A percentile compares a stretch with the other conserved stretches of the same genome.
These are phyloP conservation scores for Heteromeles arbutifolia DNA, from an alignment of 306 rosid genomes.

Conservation along the genomic window DNA sequence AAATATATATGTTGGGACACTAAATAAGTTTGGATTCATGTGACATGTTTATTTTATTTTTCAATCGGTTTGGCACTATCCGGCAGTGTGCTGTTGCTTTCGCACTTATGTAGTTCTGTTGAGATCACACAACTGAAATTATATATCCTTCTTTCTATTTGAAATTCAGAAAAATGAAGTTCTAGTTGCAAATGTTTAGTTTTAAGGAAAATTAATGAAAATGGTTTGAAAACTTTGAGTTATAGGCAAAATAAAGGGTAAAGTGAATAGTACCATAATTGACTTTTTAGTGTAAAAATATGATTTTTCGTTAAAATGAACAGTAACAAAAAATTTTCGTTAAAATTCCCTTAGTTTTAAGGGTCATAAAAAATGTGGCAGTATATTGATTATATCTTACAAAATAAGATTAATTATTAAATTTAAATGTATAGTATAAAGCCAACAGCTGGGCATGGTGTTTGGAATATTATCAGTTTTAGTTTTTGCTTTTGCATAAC, in stretches of 20 bases:
- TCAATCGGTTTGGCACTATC: conserved; percentile 27
- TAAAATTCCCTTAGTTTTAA: no score
- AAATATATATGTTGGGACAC: conserved; percentile 24
- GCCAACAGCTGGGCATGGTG: neutral
- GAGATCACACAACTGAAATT: neutral
- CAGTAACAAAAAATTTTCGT: no score
- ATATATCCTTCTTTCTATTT: neutral
- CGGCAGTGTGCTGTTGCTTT: conserved; percentile 33
- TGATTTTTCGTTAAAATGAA: no score
- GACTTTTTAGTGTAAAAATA: no score
- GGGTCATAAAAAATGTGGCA: neutral
- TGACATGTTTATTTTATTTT: conserved; percentile 7
- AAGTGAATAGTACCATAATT: no score
- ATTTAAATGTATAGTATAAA: neutral
- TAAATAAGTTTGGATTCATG: conserved; percentile 38
- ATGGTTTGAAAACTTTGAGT: no score
- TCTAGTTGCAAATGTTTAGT: neutral
- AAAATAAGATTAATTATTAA: neutral
- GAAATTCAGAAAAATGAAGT: neutral
- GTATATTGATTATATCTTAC: neutral
- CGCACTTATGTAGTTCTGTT: neutral
- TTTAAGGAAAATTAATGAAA: no score
- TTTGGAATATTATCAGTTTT: neutral
- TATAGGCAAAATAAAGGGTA: no score
- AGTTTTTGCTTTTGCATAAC: neutral